phyloP scores from a whole-genome alignment of 176 grass and related monocot species.

The Lolium perenne region DNA sequence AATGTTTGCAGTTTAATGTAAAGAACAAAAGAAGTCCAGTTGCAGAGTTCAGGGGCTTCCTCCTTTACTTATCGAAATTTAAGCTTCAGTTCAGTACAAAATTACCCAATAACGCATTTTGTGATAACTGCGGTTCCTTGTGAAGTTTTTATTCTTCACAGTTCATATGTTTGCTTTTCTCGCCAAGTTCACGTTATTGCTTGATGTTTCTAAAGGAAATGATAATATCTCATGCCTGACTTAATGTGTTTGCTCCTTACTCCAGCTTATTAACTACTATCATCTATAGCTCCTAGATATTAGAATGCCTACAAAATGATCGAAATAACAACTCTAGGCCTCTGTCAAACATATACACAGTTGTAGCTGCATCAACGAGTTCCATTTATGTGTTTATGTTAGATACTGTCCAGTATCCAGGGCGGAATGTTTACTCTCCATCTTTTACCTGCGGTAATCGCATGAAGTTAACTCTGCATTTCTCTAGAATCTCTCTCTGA shows the following conservation, averaged over 20 bases:
- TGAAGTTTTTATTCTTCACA: neutral
- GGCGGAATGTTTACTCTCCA: neutral
- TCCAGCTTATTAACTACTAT: neutral
- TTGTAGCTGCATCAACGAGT: constrained; percentile 14
- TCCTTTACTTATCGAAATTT: neutral
- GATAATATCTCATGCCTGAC: neutral
- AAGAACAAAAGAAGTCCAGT: neutral
- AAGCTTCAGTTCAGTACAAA: neutral
- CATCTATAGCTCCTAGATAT: neutral
- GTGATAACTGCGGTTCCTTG: neutral
- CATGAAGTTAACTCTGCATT: neutral
- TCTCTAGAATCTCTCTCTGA: constrained; percentile 34
- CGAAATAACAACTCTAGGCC: constrained; percentile 16
- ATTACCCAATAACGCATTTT: neutral
- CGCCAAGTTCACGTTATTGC: constrained; percentile 4
- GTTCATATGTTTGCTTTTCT: neutral
- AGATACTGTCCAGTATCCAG: neutral
- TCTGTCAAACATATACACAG: neutral
- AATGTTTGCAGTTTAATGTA: neutral
- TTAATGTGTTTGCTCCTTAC: constrained; percentile 7
- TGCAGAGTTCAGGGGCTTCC: neutral
- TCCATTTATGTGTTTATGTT: neutral
- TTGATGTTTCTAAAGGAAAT: neutral
- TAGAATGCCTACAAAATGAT: constrained; percentile 13
- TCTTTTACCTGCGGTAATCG: neutral